Base-by-base conservation (phyloP, 768 basidiomycete genomes). In the Podaxis rugospora region DNA sequence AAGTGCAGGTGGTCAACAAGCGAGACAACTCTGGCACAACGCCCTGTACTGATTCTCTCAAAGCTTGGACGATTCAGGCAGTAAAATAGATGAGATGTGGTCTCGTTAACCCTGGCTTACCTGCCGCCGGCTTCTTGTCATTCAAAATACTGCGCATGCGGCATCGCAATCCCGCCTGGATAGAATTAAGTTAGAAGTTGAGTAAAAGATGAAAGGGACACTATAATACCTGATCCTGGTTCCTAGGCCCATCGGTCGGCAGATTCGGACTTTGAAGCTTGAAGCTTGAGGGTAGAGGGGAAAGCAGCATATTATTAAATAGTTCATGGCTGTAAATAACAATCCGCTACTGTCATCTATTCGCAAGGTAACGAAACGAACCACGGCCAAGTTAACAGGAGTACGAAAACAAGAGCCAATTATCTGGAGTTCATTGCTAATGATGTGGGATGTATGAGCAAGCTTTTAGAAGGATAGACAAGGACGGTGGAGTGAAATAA, bases 291-390 rank as follows among this genome's bases (percentile, higher is more conserved):
- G 49, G 55, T 18, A 44, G n/a, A 25, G 18, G 18, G 18, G 37
- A 54, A 44, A 18, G 42, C 27, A 61, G 53, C 59, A 54, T 55
- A 54, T 54, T 37, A 61, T 47, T 61, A 61, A 42, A 60, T 60
- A 54, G 51, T 36, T 9, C 21, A 16, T 35, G 53, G 23, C 35
- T 47, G 59, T 61, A 61, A 55, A 61, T 55, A 55, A 61, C 52
- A 61, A 51, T 54, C 59, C 55, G 52, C 59, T 7, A 61, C 42
- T 9, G 28, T 46, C 23, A 53, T 61, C 59, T 54, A 61, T 55
- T 61, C 23, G 44, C 53, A 36, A 47, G 52, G 53, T 21, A 47
- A 54, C 28, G 21, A 21, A 16, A 39, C 32, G 37, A 32, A 14
- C 37, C n/a, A 47, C n/a, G 35, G 40, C 40, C 51, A 44, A 44